Evolutionary conservation across 2,329 filamentous ascomycete species (phyloP), one percentile per base, ranked within the genome.

Genomic region (Alternaria arbusti): DNA sequence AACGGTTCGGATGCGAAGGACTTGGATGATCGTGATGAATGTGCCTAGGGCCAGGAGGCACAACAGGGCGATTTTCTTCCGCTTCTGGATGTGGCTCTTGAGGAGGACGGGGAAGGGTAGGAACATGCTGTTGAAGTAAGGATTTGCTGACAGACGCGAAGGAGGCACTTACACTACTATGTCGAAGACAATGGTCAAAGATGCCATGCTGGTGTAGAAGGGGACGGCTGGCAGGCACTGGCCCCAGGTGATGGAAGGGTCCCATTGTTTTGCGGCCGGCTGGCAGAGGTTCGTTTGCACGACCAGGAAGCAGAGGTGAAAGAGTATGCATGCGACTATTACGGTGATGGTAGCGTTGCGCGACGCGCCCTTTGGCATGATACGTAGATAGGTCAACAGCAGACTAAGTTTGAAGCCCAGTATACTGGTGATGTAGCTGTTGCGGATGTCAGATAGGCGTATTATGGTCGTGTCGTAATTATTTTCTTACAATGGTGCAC

Each of bases 11-110:
- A 67, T 69, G 36, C 67, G 65, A 2, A 69, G 45, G 7, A 67
- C 45, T 40, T 69, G 67, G 23, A 69, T 69, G 40, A 69, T 59
- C 3, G 67, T 69, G 51, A 69, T 69, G 49, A 69, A 69, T 4
- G 44, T 60, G 23, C 65, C 67, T 5, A 69, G 51, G 5, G 67
- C 59, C 5, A 69, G 58, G 9, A 69, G 65, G 20, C 59, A 57
- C 7, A 69, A 22, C 0, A 69, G 54, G 5, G 55, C 67, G 20
- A 59, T 15, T 17, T 69, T 67, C 36, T 64, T 65, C 4, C 67
- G 57, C n/a, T 58, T 69, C n/a, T 65, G 67, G 25, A 69, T 60
- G 13, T 55, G 60, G 17, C 57, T 63, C 23, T 54, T 60, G 17
- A 69, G 56, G 4, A 68, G 54, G 3, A 69, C 62, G 2, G 67